Evolutionary conservation across 179 eudicot species (phyloP).

Genomic region (Beta lomatogona): DNA sequence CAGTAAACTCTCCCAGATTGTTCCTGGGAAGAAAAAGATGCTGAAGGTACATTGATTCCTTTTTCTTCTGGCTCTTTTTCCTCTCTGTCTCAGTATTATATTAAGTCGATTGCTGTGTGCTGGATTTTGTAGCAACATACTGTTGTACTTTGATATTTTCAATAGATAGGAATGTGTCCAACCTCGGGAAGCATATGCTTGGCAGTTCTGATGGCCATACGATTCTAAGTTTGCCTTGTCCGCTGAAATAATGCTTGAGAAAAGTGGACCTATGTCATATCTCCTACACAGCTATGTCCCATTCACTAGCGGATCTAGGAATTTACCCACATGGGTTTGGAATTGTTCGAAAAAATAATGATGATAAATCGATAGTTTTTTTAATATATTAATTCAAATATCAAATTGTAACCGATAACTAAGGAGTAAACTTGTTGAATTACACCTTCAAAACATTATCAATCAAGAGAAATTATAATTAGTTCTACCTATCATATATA

Average conservation of each 20-base stretch:
- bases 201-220: neutral
- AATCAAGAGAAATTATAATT: no score
- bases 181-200: neutral
- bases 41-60: conserved; percentile 40
- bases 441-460: no score
- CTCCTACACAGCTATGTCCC: neutral
- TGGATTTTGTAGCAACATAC: neutral
- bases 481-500: no score
- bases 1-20: conserved; percentile 51
- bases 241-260: neutral
- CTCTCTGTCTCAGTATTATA: neutral
- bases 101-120: no score
- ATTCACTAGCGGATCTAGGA: no score
- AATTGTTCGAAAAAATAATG: no score
- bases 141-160: neutral
- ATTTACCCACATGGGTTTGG: no score
- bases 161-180: neutral
- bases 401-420: no score
- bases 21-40: conserved; percentile 41
- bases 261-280: neutral
- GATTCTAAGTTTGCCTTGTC: neutral
- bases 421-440: no score
- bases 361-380: no score
- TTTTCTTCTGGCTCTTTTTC: neutral
- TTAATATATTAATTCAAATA: no score